Base-by-base conservation (phyloP, 148 eudicot species). In the Camellia japonica region DNA sequence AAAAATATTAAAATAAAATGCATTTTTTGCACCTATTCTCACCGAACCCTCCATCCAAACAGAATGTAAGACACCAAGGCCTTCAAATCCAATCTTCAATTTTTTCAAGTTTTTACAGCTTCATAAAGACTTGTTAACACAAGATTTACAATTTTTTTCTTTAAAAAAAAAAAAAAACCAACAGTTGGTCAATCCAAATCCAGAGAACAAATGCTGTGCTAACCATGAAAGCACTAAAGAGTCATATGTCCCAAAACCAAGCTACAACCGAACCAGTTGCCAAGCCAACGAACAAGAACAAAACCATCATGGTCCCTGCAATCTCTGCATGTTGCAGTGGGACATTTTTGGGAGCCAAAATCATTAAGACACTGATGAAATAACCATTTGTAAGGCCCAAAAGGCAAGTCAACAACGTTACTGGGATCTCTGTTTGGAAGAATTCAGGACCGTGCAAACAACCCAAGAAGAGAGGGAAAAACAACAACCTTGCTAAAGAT, bases 331-430 rank as follows among this genome's bases (percentile, higher is more conserved):
- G 90, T 41, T 89, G 95, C 55, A 92, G 82, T 75, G 76, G 90
- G 30, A 96, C 98, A 6, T 82, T 88, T 79, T 94, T 92, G 19
- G 99, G 97, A 49, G 87, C 95, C 87, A 91, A 81, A 64, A 96
- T 94, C 90, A 96, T 84, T 52, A 93, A 78, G 10, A 94, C 91
- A 59, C 97, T 91, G 3, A 97, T 96, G 30, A 96, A 80, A 84
- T 96, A 96, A 11, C 99, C 99, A 74, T 94, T 96, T 2, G 94
- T 96, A 15, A 96, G 91, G 5, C 98, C 99, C 85, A 96, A 80
- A 42, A 96, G 90, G 83, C 95, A 96, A 6, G 98, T 93, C 80
- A 96, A 76, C 59, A 96, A 15, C 4, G 92, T 83, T 9, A 96
- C 95, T 0, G 98, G 97, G 82, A 96, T 83, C 85, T 96, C 98